Evolutionary conservation across 495 filamentous ascomycete genomes (phyloP), one percentile per base, ranked within the genome.

Genomic region (Cercophora scortea): DNA sequence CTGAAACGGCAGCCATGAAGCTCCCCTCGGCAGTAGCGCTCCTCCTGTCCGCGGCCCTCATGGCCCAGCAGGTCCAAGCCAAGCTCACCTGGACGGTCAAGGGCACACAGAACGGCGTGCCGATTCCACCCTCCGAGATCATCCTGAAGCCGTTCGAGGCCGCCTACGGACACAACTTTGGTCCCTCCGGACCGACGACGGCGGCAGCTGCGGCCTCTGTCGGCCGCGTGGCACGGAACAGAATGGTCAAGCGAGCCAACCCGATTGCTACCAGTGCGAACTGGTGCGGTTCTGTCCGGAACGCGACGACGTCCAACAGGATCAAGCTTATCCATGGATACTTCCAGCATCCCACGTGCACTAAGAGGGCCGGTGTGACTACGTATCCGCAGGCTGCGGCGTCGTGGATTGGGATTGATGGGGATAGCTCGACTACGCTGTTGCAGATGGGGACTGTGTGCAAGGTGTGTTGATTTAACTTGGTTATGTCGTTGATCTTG

Each of bases 401-500:
- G 10, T 50, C 51, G 15, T 68, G 65, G 65, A 45, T 51, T 7
- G 65, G 65, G 7, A 68, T 68, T 44, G 65, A 68, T 36, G 65
- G 65, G 1, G 53, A 66, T 35, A 51, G 43, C 2, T 55, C 39
- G 45, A 58, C 53, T 4, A 54, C 59, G 1, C 36, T 68, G 39
- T 18, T 68, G 15, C 65, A 68, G 55, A 38, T 63, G 6, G 65
- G 65, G 9, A 64, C 62, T 1, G 58, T 64, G 13, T 65, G 63
- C 49, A 67, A 56, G 54, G 63, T 63, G 34, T 36, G 53, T 46
- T 19, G 16, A 12, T 7, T 8, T 3, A 25, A 5, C 2, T 5
- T 25, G 25, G 38, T 35, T 50, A 5, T 2, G 16, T 32, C 19
- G 1, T 39, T n/a, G 4, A 4, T 8, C n/a, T 4, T 35, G 43